Percentiles rank a stretch among this genome's conserved stretches.
Evolutionary conservation across 306 rosid genomes (phyloP).

Genomic region (Parietaria judaica): DNA sequence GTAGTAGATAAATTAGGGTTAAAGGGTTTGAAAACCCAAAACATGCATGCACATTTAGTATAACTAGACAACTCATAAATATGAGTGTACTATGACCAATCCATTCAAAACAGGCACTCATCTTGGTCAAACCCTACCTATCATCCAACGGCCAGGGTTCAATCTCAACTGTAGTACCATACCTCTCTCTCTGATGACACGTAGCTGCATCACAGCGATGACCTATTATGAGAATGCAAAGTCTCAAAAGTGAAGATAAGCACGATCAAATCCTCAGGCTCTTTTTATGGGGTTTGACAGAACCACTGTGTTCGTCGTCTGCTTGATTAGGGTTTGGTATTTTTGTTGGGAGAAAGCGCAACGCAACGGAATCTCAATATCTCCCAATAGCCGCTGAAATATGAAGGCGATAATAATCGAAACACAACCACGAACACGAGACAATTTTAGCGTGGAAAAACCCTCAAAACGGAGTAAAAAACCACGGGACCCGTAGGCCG

Average conservation of each 20-base stretch:
- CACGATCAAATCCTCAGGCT: background rate
- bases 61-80: background rate
- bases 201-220: background rate
- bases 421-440: too few species aligned
- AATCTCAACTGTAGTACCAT: background rate
- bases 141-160: slow-evolving; percentile 13
- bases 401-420: too few species aligned
- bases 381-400: too few species aligned
- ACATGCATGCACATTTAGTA: slow-evolving; percentile 8
- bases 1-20: slow-evolving; percentile 13
- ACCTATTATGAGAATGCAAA: background rate
- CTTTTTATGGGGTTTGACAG: too few species aligned
- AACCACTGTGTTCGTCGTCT: too few species aligned
- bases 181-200: background rate
- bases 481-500: too few species aligned
- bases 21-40: slow-evolving; percentile 36
- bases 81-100: background rate
- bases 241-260: background rate
- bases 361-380: too few species aligned
- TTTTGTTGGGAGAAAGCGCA: too few species aligned
- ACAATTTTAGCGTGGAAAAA: too few species aligned
- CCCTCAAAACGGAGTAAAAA: too few species aligned
- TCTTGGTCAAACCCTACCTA: too few species aligned
- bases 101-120: background rate
- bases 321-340: too few species aligned